Base-by-base conservation (phyloP, 2,329 filamentous ascomycete genomes). In the Diaporthe citrichinensis region DNA sequence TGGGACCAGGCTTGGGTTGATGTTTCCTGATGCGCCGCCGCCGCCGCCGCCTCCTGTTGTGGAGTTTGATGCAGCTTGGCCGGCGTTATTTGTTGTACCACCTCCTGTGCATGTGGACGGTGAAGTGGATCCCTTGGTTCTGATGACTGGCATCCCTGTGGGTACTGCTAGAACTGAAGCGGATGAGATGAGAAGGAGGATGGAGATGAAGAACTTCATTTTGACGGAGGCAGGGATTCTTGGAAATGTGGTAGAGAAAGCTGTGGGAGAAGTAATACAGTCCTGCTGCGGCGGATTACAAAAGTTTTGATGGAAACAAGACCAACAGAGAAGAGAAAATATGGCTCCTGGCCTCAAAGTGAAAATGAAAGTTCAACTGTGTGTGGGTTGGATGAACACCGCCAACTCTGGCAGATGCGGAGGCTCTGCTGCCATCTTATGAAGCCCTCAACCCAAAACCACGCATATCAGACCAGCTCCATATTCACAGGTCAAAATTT, bases 391-490 rank as follows among this genome's bases (percentile, higher is more conserved):
- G 65, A 55, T 69, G 65, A 55, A 55, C 65, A 28, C 49, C 15
- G 5, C 34, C 15, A 41, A 55, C 10, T 69, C 7, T 69, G 15
- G n/a, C 49, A 69, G 23, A 41, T 41, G 23, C 8, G 34, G 31
- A 41, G 62, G 65, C 49, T 55, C 65, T 69, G 34, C 49, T 69
- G 65, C 49, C 65, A 69, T 69, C 49, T 69, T 69, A 69, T 69
- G 65, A 69, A 69, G 65, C 9, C 49, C n/a, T 41, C 65, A 55
- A 41, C 65, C 34, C 36, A 55, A 41, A 55, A 69, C 23, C 49
- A 69, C 49, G 65, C 65, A 69, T 9, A 68, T 68, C 65, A 55
- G 65, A 69, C 46, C 65, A 55, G 49, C 65, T 41, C 65, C 65
- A 55, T 55, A 69, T 41, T 28, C 46, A 69, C 65, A 23, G n/a